Conservation (phyloP, 495 filamentous ascomycete genomes). For the Neurospora sp. region DNA sequence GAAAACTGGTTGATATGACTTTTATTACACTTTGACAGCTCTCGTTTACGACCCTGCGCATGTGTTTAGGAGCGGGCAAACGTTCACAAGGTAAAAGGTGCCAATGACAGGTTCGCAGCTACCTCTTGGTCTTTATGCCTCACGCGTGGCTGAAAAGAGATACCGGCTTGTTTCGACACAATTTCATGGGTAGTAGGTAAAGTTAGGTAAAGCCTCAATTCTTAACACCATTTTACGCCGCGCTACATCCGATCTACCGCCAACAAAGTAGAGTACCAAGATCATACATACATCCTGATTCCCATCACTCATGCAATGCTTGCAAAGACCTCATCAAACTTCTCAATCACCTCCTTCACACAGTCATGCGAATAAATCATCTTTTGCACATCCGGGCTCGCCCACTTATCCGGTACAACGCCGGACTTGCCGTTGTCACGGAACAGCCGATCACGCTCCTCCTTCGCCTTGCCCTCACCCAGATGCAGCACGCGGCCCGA, state of each 20-base stretch:
- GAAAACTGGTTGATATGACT: background rate
- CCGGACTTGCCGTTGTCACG: slow-evolving; percentile 47
- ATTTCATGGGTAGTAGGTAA: background rate
- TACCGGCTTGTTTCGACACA: background rate
- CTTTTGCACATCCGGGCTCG: slow-evolving; percentile 61
- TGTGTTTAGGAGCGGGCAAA: background rate
- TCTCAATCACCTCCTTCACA: slow-evolving; percentile 47
- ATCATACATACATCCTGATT: background rate
- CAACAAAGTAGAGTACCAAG: background rate
- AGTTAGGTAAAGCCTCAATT: background rate
- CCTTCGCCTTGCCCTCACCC: slow-evolving; percentile 63
- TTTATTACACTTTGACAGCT: background rate
- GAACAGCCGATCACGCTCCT: slow-evolving; percentile 65
- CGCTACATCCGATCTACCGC: background rate
- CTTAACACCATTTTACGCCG: background rate
- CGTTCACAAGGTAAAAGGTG: background rate
- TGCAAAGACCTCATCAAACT: slow-evolving; percentile 49
- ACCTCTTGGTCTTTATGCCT: background rate
- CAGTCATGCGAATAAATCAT: slow-evolving; percentile 68
- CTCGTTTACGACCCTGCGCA: background rate
- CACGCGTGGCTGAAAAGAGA: background rate
- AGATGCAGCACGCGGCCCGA: slow-evolving; percentile 60
- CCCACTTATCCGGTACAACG: slow-evolving; percentile 69
- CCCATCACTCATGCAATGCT: slow-evolving; percentile 10
- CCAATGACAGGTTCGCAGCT: background rate